Conservation (phyloP, 169 alveolate species). For the Cardiosporidium cionae region DNA sequence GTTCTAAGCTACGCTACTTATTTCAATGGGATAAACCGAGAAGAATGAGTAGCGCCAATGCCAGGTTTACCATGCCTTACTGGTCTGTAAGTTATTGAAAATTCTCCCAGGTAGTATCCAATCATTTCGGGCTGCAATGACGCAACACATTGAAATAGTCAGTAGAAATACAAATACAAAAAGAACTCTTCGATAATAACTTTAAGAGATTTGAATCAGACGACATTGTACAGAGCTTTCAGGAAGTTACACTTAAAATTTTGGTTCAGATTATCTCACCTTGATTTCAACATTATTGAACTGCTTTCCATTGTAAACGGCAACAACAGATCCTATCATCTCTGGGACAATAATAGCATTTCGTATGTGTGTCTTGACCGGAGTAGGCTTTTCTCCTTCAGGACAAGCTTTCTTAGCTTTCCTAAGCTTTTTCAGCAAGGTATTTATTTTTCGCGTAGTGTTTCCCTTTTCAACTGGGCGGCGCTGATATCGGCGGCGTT, state of each 20-base stretch:
- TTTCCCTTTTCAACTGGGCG: no score
- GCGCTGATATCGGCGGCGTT: conserved; percentile 86
- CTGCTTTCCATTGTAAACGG: conserved; percentile 94
- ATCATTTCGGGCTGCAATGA: conserved; percentile 88
- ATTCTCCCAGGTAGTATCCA: conserved; percentile 98
- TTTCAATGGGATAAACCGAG: conserved; percentile 34
- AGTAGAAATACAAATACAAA: no score
- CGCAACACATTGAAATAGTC: no score
- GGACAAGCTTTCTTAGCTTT: no score
- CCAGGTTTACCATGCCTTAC: conserved; percentile 98
- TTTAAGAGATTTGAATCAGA: no score
- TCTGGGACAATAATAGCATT: conserved; percentile 91
- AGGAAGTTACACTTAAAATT: no score
- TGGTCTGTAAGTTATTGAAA: conserved; percentile 97
- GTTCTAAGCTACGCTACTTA: no score
- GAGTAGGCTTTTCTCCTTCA: conserved; percentile 92
- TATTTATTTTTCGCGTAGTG: conserved; percentile 73
- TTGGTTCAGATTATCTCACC: no score
- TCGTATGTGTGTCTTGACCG: conserved; percentile 89
- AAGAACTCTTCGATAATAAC: no score
- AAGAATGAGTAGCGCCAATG: conserved; percentile 76
- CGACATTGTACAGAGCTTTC: no score
- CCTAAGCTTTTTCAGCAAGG: conserved; percentile 86
- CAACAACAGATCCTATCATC: conserved; percentile 95
- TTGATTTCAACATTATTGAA: conserved; percentile 94